These are phyloP conservation scores for Eucalyptus globulus DNA, from an alignment of 345 rosid genomes.

Conservation along the genomic window DNA sequence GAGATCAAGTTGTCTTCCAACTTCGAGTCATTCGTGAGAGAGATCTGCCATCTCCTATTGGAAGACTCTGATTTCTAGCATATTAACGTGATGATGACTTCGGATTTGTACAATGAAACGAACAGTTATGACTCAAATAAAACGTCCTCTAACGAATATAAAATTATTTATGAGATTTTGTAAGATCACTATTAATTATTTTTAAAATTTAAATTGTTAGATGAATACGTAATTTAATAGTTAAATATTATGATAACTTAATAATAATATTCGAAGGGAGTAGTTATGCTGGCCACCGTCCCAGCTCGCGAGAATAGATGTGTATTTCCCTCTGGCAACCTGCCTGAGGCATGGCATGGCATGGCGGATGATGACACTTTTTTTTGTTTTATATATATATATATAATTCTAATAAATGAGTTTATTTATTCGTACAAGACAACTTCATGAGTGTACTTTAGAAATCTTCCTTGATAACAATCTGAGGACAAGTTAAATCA, in stretches of 20 bases:
- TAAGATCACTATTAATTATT: fast-evolving
- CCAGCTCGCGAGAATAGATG: too few relatives aligned
- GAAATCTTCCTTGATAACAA: background rate
- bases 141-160: fast-evolving
- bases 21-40: background rate
- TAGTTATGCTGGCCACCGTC: background rate
- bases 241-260: background rate
- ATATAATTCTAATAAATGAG: background rate
- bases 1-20: background rate
- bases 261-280: background rate
- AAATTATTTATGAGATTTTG: background rate
- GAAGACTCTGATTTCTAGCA: background rate
- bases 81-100: fast-evolving
- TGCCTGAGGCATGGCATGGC: background rate
- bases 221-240: background rate
- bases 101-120: background rate
- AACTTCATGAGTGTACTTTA: background rate
- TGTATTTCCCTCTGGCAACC: background rate
- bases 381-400: background rate
- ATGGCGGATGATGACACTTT: background rate
- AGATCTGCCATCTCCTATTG: background rate
- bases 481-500: background rate
- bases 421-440: background rate
- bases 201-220: background rate
- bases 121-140: background rate